Evolutionary conservation across 169 alveolate species (phyloP).

Genomic region (Eimeria sp.): DNA sequence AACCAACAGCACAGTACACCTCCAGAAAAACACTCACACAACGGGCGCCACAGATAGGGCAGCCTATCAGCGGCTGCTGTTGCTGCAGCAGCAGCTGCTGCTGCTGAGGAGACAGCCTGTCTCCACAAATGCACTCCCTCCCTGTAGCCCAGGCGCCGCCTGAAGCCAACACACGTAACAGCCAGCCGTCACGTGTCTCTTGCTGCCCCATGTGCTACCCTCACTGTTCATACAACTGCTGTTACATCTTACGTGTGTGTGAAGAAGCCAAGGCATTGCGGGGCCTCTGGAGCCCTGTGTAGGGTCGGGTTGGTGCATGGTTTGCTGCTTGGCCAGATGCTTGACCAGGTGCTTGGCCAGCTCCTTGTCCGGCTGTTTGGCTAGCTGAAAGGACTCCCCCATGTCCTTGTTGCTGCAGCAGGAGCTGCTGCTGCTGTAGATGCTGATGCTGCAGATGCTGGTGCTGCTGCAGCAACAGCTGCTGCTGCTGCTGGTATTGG

Average conservation of each 20-base stretch:
- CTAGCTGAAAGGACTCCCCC: slow-evolving; percentile 39
- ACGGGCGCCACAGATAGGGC: slow-evolving; percentile 3
- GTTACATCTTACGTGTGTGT: slow-evolving; percentile 11
- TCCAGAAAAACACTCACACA: background rate
- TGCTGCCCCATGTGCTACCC: background rate
- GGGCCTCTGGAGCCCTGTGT: slow-evolving; percentile 13
- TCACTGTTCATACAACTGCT: slow-evolving; percentile 1
- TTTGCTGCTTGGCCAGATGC: slow-evolving; percentile 20
- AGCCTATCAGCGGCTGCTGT: slow-evolving; percentile 53
- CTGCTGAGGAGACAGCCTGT: slow-evolving; percentile 43
- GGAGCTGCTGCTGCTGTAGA: slow-evolving; percentile 16
- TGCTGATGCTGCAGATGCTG: slow-evolving; percentile 29
- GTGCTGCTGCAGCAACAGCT: slow-evolving; percentile 35
- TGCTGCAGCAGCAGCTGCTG: slow-evolving; percentile 59
- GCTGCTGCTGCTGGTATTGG: slow-evolving; percentile 44
- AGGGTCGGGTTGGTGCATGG: slow-evolving; percentile 27
- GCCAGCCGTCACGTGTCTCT: background rate
- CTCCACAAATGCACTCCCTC: slow-evolving; percentile 27
- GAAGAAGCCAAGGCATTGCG: slow-evolving; percentile 37
- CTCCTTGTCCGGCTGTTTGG: background rate
- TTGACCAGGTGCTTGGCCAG: background rate
- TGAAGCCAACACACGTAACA: background rate
- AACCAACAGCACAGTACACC: too few species aligned
- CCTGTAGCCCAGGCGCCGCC: slow-evolving; percentile 26
- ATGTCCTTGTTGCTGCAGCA: background rate